Conservation (phyloP, 495 filamentous ascomycete genomes). For the Penicillium angulare region DNA sequence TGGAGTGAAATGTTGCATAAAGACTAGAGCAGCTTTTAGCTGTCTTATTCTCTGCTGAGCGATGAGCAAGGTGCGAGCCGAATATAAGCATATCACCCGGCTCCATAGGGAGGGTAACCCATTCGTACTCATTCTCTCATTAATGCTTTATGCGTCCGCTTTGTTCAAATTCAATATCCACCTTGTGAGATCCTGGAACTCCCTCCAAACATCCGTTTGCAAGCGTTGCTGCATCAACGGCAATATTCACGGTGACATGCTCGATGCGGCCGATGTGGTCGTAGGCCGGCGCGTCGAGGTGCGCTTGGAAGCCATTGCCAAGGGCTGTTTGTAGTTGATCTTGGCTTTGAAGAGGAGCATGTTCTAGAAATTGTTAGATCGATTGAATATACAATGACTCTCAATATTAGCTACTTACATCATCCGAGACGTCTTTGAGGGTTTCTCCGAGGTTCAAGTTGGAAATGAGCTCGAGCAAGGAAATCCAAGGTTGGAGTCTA, state of each 20-base stretch:
- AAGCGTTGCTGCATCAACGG: conserved; percentile 38
- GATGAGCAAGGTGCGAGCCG: conserved; percentile 43
- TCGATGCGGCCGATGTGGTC: conserved; percentile 43
- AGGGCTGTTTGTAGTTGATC: conserved; percentile 41
- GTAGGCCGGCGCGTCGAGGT: conserved; percentile 45
- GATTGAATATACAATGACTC: not conserved
- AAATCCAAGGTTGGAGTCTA: conserved; percentile 39
- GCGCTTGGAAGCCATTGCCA: conserved; percentile 40
- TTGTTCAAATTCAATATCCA: conserved; percentile 32
- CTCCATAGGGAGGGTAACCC: conserved; percentile 37
- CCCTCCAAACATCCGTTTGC: conserved; percentile 44
- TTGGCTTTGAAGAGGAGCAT: conserved; percentile 50
- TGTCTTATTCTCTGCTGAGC: conserved; percentile 35
- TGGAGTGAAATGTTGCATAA: conserved; percentile 44
- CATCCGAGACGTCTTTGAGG: conserved; percentile 34
- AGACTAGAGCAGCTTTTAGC: conserved; percentile 33
- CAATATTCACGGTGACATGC: conserved; percentile 41
- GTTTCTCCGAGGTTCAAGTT: conserved; percentile 31
- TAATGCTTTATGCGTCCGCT: conserved; percentile 31
- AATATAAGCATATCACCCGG: conserved; percentile 40
- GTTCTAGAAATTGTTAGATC: conserved; percentile 18
- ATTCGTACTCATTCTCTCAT: conserved; percentile 37
- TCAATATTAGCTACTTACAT: conserved; percentile 3
- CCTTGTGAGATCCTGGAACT: conserved; percentile 38
- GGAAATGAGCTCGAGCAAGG: conserved; percentile 32